These are phyloP conservation scores for Xylariaceae sp. DNA, from an alignment of 2,329 filamentous ascomycete genomes.

Conservation along the genomic window DNA sequence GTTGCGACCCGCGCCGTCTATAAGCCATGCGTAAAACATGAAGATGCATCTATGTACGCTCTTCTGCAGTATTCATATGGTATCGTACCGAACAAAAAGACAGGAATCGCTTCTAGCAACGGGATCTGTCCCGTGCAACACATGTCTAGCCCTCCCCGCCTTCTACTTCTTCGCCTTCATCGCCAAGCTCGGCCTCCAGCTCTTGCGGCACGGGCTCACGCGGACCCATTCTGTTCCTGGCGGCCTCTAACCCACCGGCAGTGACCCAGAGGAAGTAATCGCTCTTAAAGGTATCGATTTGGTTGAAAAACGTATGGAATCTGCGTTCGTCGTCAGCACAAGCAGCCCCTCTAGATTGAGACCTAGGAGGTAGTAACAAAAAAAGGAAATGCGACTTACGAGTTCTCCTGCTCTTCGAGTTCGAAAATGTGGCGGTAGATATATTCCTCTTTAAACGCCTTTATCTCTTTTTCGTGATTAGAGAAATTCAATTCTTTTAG, in stretches of 20 bases:
- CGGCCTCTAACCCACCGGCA: conserved; percentile 61
- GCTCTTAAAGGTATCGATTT: conserved; percentile 69
- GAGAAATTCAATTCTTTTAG: conserved; percentile 72
- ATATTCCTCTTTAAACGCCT: conserved; percentile 83
- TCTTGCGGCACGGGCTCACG: conserved; percentile 39
- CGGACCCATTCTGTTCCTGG: conserved; percentile 45
- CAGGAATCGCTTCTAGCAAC: too few relatives aligned
- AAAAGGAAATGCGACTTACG: conserved; percentile 53
- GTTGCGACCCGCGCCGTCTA: not conserved
- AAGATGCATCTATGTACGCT: not conserved
- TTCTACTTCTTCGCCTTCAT: conserved; percentile 49
- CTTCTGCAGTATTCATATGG: not conserved
- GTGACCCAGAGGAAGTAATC: conserved; percentile 73
- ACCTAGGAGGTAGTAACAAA: too few relatives aligned
- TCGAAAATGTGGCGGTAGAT: conserved; percentile 91
- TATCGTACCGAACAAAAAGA: too few relatives aligned
- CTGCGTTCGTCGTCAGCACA: conserved; percentile 39
- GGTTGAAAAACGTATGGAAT: conserved; percentile 74
- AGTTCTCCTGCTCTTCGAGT: conserved; percentile 80
- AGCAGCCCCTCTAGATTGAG: not conserved
- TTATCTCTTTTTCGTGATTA: conserved; percentile 72
- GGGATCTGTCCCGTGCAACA: too few relatives aligned
- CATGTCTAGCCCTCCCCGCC: conserved; percentile 36
- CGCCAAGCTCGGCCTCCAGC: conserved; percentile 44
- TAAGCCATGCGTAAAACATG: not conserved